phyloP scores from a whole-genome alignment of 306 rosid genomes.

The Arachis stenosperma region DNA sequence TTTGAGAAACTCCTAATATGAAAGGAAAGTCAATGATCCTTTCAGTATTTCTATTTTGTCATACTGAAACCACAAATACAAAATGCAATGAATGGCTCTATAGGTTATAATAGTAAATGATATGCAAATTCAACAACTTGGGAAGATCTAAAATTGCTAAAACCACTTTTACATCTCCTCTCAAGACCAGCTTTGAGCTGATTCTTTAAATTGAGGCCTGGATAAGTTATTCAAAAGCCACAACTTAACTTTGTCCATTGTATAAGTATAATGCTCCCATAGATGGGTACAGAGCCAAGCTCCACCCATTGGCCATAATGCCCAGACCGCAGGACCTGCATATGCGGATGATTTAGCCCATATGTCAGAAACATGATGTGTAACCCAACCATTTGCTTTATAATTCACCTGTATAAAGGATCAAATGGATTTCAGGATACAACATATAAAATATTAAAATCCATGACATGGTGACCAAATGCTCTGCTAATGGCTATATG shows the following conservation, averaged over 20 bases:
- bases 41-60: slow-evolving; percentile 9
- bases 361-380: slow-evolving; percentile 88
- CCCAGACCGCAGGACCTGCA: slow-evolving; percentile 91
- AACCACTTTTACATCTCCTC: not conserved
- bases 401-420: slow-evolving; percentile 76
- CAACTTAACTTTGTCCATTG: slow-evolving; percentile 80
- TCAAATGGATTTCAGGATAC: slow-evolving; percentile 27
- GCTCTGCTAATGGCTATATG: too few species aligned
- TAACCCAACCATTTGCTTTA: slow-evolving; percentile 93
- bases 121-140: slow-evolving; percentile 13
- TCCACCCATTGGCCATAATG: slow-evolving; percentile 98
- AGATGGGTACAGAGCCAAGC: slow-evolving; percentile 91
- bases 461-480: slow-evolving; percentile 14
- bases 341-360: slow-evolving; percentile 96
- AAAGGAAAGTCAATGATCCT: slow-evolving; percentile 25
- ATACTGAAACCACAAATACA: slow-evolving; percentile 20
- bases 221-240: slow-evolving; percentile 28
- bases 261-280: slow-evolving; percentile 94
- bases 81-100: slow-evolving; percentile 22
- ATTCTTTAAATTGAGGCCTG: not conserved
- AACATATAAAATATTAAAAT: not conserved
- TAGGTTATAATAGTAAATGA: slow-evolving; percentile 8
- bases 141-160: slow-evolving; percentile 18
- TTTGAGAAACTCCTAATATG: slow-evolving; percentile 72
- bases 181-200: slow-evolving; percentile 27